phyloP scores from a whole-genome alignment of 2,329 filamentous ascomycete species.

The Fusarium neocosmosporiellum region DNA sequence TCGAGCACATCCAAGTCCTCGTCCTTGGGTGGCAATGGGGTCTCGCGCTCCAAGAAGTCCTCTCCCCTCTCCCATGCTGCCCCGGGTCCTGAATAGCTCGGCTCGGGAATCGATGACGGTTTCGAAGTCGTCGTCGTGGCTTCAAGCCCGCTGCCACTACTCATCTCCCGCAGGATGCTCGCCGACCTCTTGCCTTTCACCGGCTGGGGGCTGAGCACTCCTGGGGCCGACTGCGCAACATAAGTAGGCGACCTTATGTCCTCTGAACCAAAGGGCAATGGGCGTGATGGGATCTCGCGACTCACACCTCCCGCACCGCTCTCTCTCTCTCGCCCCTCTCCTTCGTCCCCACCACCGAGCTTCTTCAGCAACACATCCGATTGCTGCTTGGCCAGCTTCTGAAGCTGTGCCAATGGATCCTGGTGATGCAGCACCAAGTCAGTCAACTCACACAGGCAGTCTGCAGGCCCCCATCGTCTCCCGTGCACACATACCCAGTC shows the following conservation, averaged over 20 bases:
- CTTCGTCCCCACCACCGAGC: slow-evolving; percentile 54
- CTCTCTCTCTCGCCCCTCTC: slow-evolving; percentile 37
- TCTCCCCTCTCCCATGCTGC: slow-evolving; percentile 65
- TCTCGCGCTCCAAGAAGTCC: slow-evolving; percentile 49
- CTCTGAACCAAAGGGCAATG: slow-evolving; percentile 66
- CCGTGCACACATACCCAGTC: slow-evolving; percentile 91
- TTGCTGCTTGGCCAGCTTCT: slow-evolving; percentile 75
- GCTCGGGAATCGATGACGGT: slow-evolving; percentile 50
- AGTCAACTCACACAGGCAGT: slow-evolving; percentile 67
- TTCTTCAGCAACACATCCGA: slow-evolving; percentile 69
- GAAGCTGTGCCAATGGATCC: slow-evolving; percentile 77
- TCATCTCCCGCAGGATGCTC: slow-evolving; percentile 49
- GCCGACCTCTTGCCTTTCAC: slow-evolving; percentile 54
- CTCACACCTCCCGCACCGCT: slow-evolving; percentile 42
- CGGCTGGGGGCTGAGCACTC: slow-evolving; percentile 56
- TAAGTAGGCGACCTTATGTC: slow-evolving; percentile 45
- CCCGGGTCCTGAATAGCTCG: slow-evolving; percentile 63
- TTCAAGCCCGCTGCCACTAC: slow-evolving; percentile 37
- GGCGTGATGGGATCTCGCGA: slow-evolving; percentile 60
- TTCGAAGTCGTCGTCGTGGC: slow-evolving; percentile 23
- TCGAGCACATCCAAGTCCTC: slow-evolving; percentile 56
- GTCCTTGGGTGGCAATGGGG: slow-evolving; percentile 53
- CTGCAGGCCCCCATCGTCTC: slow-evolving; percentile 58
- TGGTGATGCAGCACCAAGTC: slow-evolving; percentile 63
- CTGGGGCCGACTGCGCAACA: slow-evolving; percentile 40